Evolutionary conservation across 179 eudicot genomes (phyloP).

Genomic region (Heliamphora pulchella): DNA sequence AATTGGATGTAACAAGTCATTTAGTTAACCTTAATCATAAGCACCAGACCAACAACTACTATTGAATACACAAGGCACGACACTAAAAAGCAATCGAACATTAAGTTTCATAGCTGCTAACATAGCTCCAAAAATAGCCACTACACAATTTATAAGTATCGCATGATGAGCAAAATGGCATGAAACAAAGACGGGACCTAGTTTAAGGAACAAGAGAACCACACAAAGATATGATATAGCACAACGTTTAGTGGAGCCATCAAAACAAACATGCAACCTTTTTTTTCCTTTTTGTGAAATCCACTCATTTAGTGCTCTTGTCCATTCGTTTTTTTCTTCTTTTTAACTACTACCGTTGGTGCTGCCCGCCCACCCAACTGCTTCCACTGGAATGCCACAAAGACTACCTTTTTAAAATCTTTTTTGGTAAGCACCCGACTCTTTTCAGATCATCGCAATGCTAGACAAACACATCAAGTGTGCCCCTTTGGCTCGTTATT

Average conservation of each 20-base stretch:
- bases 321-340: neutral
- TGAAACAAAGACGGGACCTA: neutral
- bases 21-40: neutral
- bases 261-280: neutral
- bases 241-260: constrained; percentile 6
- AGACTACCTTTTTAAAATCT: neutral
- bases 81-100: constrained; percentile 8
- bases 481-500: neutral
- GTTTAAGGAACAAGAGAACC: neutral
- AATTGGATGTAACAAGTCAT: too few relatives aligned
- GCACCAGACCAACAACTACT: neutral
- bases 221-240: neutral
- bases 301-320: neutral
- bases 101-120: constrained; percentile 7
- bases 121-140: neutral
- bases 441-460: neutral
- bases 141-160: neutral
- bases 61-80: neutral
- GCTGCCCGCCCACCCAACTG: neutral
- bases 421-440: neutral
- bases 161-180: neutral
- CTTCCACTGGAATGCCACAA: neutral
- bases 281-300: neutral
- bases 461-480: neutral
- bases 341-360: neutral